Conservation (phyloP, 2,329 filamentous ascomycete genomes). For the Phymatotrichopsis omnivora region DNA sequence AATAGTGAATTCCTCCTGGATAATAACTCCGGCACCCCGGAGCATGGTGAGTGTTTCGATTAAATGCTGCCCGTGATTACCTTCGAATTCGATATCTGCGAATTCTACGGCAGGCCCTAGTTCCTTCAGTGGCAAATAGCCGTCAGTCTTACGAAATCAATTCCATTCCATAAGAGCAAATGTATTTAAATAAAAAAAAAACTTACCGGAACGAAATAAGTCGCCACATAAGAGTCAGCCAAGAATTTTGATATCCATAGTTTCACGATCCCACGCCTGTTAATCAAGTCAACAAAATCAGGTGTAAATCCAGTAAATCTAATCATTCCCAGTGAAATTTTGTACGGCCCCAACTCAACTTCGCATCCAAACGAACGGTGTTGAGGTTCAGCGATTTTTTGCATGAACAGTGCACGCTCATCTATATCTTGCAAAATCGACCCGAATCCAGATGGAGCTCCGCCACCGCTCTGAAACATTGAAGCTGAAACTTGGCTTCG, state of each 20-base stretch:
- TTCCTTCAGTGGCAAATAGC: constrained; percentile 15
- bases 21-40: constrained; percentile 27
- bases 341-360: constrained; percentile 12
- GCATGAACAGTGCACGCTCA: too few relatives aligned
- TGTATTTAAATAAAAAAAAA: neutral
- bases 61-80: constrained; percentile 18
- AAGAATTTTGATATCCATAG: constrained; percentile 26
- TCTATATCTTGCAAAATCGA: too few relatives aligned
- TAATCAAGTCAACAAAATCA: constrained; percentile 20
- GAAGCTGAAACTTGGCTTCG: too few relatives aligned
- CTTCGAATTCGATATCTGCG: constrained; percentile 24
- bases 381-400: too few relatives aligned
- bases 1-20: constrained; percentile 26
- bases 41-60: constrained; percentile 22
- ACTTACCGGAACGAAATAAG: constrained; percentile 25
- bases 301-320: constrained; percentile 25
- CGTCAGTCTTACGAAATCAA: too few relatives aligned
- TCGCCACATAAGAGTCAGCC: constrained; percentile 20
- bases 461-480: too few relatives aligned
- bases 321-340: constrained; percentile 15
- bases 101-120: constrained; percentile 24
- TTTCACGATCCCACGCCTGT: constrained; percentile 11
- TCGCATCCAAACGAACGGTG: constrained; percentile 20
- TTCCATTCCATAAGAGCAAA: neutral
- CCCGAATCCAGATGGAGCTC: too few relatives aligned